Base-by-base conservation (phyloP, 805 yeast species). In the Wickerhamiella sorbophila region DNA sequence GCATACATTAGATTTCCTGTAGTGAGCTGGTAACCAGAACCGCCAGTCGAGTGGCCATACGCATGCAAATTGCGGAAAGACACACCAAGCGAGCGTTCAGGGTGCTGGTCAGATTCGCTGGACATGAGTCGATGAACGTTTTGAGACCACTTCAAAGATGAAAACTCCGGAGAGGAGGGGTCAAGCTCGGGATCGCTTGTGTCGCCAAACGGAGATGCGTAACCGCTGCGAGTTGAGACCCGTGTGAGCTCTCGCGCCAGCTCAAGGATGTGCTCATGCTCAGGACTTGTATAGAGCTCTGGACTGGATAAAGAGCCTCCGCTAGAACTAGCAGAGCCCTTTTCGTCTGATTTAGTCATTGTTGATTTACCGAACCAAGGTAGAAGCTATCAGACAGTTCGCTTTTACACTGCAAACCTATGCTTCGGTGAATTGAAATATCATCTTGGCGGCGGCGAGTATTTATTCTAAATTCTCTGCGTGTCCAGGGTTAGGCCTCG, bases 1-100 rank as follows among this genome's bases (percentile, higher is more conserved):
- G 63, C 60, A 3, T 59, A 47, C 5, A 46, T 44, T 10, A 44
- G 27, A 51, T 76, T 79, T 15, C 68, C 52, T 3, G 74, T 71
- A 2, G 79, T 78, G 9, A 74, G 61, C 55, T 78, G 86, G 59
- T 76, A 80, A 55, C 76, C 84, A 3, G 79, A 72, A 15, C 49
- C 51, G 24, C 73, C 71, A 17, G 74, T 67, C 47, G 75, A 78
- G 40, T 64, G 68, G 48, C 88, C 88, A 43, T 64, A 71, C 3
- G 81, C 82, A 43, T 75, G 60, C 48, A 80, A 61, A 51, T 76
- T 59, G 45, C 71, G 65, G 64, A 72, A 81, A 2, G 75, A 63
- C 33, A 79, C 62, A 9, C 81, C 81, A 3, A 84, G 77, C 40
- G 77, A 60, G 19, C 69, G 65, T 36, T 72, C 62, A 21, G 76